Evolutionary conservation across 768 basidiomycete species (phyloP), one percentile per base, ranked within the genome.

Genomic region (Leccinum boreale): DNA sequence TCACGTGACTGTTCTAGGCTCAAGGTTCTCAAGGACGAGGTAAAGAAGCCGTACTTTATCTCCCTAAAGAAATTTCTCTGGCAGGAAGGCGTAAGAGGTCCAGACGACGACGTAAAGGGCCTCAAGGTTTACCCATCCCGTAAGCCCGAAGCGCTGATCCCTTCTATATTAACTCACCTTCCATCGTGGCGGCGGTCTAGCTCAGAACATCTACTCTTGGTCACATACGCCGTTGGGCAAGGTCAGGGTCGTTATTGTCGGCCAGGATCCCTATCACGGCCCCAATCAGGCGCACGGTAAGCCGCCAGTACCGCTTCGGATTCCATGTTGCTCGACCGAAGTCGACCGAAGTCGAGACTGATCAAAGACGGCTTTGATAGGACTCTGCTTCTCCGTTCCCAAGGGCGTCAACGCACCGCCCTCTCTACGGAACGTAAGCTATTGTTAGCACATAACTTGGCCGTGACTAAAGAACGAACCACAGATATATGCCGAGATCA

Each of bases 371-470:
- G 44, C 28, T 47, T 50, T 49, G 44, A 46, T 67, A 93, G 91
- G 93, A 58, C 77, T 92, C 53, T 85, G 89, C 75, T 98, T 98
- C 75, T 94, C 92, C 14, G 95, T 98, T n/a, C 87, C 86, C 11
- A 78, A 77, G 35, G 92, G 92, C 12, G 79, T 94, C 24, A 55
- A 76, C 23, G 74, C 86, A 15, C 95, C 94, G 2, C 91, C 92
- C 5, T 95, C 92, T 12, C 75, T 97, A 65, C 80, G 78, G 65
- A 96, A 95, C 75, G 89, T 90, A 65, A 69, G 84, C 63, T 51
- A 29, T 39, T 23, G 39, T 59, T 45, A 28, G 46, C 24, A 45
- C 53, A 63, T 56, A 21, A 56, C 42, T 48, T 21, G 26, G 21
- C 35, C 42, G 50, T 56, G 59, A 55, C 59, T 62, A 59, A 62